phyloP scores from a whole-genome alignment of 148 eudicot species.

The Gaultheria prostrata region DNA sequence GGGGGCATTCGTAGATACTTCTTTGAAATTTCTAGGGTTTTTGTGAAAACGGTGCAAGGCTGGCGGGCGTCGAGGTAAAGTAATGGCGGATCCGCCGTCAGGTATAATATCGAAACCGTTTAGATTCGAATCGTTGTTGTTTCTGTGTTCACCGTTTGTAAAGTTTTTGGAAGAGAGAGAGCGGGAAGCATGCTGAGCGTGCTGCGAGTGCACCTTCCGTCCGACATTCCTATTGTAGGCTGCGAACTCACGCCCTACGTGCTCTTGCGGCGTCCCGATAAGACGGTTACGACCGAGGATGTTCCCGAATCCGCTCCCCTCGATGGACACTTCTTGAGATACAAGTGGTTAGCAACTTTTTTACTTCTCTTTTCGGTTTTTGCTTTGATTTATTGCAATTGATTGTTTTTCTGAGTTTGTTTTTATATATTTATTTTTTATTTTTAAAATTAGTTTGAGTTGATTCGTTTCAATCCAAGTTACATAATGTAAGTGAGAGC shows the following conservation, averaged over 20 bases:
- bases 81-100: conserved; percentile 80
- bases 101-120: not conserved
- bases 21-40: not conserved
- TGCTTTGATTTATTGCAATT: not conserved
- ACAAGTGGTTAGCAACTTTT: conserved; percentile 55
- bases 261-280: conserved; percentile 64
- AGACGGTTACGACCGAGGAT: conserved; percentile 64
- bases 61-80: conserved; percentile 58
- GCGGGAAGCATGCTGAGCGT: conserved; percentile 74
- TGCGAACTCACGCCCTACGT: conserved; percentile 95
- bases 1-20: not conserved
- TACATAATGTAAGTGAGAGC: not conserved
- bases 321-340: conserved; percentile 85
- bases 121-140: not conserved
- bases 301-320: conserved; percentile 68
- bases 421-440: not conserved
- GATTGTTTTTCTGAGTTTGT: not conserved
- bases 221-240: conserved; percentile 96
- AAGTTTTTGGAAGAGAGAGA: conserved; percentile 22
- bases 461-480: not conserved
- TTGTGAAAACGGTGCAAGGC: conserved; percentile 29
- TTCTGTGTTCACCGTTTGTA: conserved; percentile 29
- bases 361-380: not conserved
- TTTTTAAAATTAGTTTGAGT: not conserved
- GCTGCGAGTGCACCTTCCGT: conserved; percentile 84